Conservation (phyloP, 768 basidiomycete genomes). For the Suillus occidentalis region DNA sequence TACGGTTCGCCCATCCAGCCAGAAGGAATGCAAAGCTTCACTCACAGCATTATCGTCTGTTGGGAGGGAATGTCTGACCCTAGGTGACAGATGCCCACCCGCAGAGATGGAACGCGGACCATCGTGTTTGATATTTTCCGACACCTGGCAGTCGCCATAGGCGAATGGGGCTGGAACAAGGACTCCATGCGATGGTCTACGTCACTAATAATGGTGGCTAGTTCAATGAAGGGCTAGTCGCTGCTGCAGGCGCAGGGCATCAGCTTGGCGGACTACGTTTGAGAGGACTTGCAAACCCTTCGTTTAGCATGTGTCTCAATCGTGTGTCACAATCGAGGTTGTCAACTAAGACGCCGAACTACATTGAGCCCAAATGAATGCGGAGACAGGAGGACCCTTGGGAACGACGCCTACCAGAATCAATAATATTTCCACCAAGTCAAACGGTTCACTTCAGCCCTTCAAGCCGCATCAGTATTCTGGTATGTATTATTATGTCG, state of each 20-base stretch:
- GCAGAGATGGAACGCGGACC: not conserved
- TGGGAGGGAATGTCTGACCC: slow-evolving; percentile 8
- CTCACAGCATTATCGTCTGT: slow-evolving; percentile 26
- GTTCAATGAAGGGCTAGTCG: slow-evolving; percentile 17
- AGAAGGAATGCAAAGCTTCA: slow-evolving; percentile 28
- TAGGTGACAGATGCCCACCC: not conserved
- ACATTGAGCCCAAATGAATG: not conserved
- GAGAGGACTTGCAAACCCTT: not conserved
- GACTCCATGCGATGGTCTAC: slow-evolving; percentile 28
- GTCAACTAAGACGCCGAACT: not conserved
- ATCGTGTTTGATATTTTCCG: not conserved
- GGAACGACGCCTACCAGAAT: not conserved
- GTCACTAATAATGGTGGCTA: slow-evolving; percentile 25
- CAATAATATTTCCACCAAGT: slow-evolving; percentile 8
- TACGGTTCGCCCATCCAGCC: not conserved
- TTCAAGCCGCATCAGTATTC: slow-evolving; percentile 29
- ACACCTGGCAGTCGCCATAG: not conserved
- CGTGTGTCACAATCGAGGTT: not conserved
- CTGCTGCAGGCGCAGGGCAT: not conserved
- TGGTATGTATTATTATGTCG: slow-evolving; percentile 12
- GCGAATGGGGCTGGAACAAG: slow-evolving; percentile 17
- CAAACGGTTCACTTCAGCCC: slow-evolving; percentile 25
- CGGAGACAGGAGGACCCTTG: not conserved
- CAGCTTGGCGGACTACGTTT: not conserved
- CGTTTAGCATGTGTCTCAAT: not conserved